Evolutionary conservation across 768 basidiomycete species (phyloP).

Genomic region (Russula vinacea): DNA sequence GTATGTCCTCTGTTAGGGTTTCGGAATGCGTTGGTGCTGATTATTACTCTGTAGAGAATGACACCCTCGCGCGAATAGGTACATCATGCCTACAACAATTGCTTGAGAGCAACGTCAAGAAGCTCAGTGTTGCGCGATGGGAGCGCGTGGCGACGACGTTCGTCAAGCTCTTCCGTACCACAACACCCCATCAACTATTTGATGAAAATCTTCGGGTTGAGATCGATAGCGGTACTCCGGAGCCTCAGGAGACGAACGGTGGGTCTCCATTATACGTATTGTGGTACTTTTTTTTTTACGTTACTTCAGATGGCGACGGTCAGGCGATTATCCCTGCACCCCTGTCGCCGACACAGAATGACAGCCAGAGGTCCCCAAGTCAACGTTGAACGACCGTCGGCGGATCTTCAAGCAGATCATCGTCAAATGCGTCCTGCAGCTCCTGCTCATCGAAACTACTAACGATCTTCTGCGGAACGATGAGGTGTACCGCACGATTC

Average conservation of each 20-base stretch:
- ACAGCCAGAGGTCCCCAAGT: constrained; percentile 47
- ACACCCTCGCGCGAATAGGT: constrained; percentile 94
- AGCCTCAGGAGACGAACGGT: constrained; percentile 49
- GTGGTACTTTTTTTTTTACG: constrained; percentile 20
- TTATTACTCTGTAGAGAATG: constrained; percentile 67
- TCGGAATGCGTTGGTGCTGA: constrained; percentile 3
- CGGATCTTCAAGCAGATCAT: constrained; percentile 97
- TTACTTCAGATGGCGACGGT: constrained; percentile 55
- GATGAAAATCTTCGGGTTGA: constrained; percentile 88
- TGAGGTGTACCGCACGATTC: constrained; percentile 88
- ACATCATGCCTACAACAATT: constrained; percentile 97
- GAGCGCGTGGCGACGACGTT: constrained; percentile 90
- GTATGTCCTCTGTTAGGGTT: constrained; percentile 44
- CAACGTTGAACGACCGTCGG: constrained; percentile 68
- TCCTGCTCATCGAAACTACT: constrained; percentile 94
- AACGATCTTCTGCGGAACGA: constrained; percentile 92
- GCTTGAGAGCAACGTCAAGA: constrained; percentile 86
- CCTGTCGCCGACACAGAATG: constrained; percentile 65
- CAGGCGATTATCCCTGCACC: constrained; percentile 82
- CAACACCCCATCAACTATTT: constrained; percentile 95
- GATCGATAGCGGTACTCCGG: constrained; percentile 58
- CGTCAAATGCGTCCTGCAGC: constrained; percentile 97
- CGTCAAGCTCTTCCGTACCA: constrained; percentile 94
- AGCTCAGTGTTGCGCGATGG: constrained; percentile 82
- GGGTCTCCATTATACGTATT: not conserved